Conservation (phyloP, 345 rosid species). For the Eutrema yunnanense region DNA sequence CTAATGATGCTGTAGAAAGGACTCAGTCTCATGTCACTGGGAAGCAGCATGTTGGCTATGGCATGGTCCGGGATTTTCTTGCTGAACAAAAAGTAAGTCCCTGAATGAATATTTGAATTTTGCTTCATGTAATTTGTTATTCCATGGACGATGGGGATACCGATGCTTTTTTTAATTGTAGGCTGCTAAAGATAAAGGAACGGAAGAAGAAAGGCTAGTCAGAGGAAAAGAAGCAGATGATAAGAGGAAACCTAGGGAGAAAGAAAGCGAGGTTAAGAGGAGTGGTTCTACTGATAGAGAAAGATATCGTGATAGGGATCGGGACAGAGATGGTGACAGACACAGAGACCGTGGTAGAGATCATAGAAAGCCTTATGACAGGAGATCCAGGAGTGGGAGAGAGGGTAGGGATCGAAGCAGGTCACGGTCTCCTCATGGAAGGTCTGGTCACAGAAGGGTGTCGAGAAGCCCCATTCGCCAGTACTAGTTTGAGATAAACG, state of each 20-base stretch:
- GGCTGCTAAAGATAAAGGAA: slow-evolving; percentile 80
- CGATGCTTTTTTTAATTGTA: slow-evolving; percentile 24
- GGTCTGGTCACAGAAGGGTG: slow-evolving; percentile 65
- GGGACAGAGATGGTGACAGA: slow-evolving; percentile 57
- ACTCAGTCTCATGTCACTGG: slow-evolving; percentile 94
- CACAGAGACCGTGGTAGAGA: slow-evolving; percentile 47
- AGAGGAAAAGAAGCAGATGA: slow-evolving; percentile 90
- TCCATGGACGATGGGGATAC: slow-evolving; percentile 2
- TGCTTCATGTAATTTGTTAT: background rate
- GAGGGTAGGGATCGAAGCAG: slow-evolving; percentile 65
- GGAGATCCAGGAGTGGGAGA: slow-evolving; percentile 73
- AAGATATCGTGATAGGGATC: slow-evolving; percentile 43
- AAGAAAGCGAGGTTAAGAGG: slow-evolving; percentile 54
- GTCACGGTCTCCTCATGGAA: slow-evolving; percentile 73
- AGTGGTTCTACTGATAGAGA: slow-evolving; percentile 78
- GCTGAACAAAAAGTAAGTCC: slow-evolving; percentile 61
- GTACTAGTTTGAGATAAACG: slow-evolving; percentile 38
- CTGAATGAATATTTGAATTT: background rate
- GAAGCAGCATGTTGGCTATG: slow-evolving; percentile 97
- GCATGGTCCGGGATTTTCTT: slow-evolving; percentile 93
- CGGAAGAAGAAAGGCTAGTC: slow-evolving; percentile 70
- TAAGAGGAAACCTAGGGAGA: slow-evolving; percentile 63
- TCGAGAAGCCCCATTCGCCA: slow-evolving; percentile 71
- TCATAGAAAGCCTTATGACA: slow-evolving; percentile 48
- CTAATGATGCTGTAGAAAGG: slow-evolving; percentile 96